Evolutionary conservation across 2,329 filamentous ascomycete species (phyloP).

Genomic region (Fusarium haematococcum): DNA sequence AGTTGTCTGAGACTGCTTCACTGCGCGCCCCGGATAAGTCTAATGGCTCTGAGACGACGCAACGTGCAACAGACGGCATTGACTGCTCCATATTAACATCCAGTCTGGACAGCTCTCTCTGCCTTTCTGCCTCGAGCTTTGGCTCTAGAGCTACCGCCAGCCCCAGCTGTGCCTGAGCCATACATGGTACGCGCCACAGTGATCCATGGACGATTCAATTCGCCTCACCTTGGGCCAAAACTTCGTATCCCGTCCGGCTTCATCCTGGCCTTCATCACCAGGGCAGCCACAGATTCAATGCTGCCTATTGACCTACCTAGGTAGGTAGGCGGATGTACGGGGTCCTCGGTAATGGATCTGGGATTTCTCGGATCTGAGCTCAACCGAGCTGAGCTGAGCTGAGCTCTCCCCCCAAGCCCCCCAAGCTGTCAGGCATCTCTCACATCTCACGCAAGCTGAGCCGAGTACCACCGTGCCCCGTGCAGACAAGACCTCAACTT

Average conservation of each 20-base stretch:
- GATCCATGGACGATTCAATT: slow-evolving; percentile 19
- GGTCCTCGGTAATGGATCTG: slow-evolving; percentile 24
- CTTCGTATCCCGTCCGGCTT: slow-evolving; percentile 33
- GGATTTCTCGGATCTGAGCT: slow-evolving; percentile 23
- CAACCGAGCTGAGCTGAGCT: slow-evolving; percentile 19
- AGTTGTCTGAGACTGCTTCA: background rate
- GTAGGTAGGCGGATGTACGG: slow-evolving; percentile 17
- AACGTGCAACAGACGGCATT: slow-evolving; percentile 20
- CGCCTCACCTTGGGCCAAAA: slow-evolving; percentile 27
- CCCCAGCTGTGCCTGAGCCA: slow-evolving; percentile 11
- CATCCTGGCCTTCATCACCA: slow-evolving; percentile 27
- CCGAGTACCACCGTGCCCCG: background rate
- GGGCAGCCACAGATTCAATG: slow-evolving; percentile 9
- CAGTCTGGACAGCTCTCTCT: slow-evolving; percentile 1
- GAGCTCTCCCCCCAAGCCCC: background rate
- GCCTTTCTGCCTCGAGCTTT: slow-evolving; percentile 14
- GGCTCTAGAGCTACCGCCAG: slow-evolving; percentile 6
- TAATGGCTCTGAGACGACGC: slow-evolving; percentile 21
- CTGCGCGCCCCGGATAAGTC: slow-evolving; percentile 7
- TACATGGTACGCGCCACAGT: slow-evolving; percentile 24
- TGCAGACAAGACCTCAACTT: background rate
- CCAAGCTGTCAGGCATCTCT: slow-evolving; percentile 1
- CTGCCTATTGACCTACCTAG: background rate
- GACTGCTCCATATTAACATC: slow-evolving; percentile 16
- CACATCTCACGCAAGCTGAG: background rate